These are phyloP conservation scores for Clonostachys rhizophaga DNA, from an alignment of 2,329 filamentous ascomycete species.

Conservation along the genomic window DNA sequence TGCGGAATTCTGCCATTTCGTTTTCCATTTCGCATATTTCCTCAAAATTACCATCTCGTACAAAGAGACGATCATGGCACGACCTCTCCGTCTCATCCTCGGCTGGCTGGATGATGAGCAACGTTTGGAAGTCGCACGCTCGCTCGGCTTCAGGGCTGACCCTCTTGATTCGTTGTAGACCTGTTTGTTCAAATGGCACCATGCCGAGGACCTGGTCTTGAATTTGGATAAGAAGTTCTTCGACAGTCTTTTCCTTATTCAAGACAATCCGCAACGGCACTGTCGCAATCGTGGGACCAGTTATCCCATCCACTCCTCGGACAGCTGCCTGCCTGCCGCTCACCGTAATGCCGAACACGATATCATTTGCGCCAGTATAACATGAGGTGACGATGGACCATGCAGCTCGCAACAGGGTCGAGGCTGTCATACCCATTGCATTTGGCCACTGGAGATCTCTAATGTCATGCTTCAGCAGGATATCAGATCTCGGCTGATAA, in stretches of 20 bases:
- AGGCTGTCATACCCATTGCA: constrained; percentile 2
- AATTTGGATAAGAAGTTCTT: constrained; percentile 30
- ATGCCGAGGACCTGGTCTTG: constrained; percentile 7
- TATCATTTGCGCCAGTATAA: constrained; percentile 24
- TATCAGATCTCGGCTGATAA: background rate
- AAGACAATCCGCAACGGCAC: constrained; percentile 12
- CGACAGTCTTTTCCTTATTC: constrained; percentile 20
- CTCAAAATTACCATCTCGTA: too few species aligned
- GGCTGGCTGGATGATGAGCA: constrained; percentile 9
- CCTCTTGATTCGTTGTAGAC: constrained; percentile 6
- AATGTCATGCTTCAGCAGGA: too few species aligned
- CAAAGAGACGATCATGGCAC: too few species aligned
- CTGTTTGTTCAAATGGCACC: constrained; percentile 8
- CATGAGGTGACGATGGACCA: constrained; percentile 22
- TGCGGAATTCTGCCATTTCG: too few species aligned
- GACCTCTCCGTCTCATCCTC: too few species aligned
- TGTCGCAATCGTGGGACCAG: constrained; percentile 17
- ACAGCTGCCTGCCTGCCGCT: constrained; percentile 15
- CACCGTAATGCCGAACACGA: constrained; percentile 13
- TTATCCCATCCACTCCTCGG: constrained; percentile 10
- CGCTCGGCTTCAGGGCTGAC: constrained; percentile 1
- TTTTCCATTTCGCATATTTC: too few species aligned
- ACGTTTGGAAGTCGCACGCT: constrained; percentile 7
- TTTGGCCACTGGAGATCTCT: too few species aligned
- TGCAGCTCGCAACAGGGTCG: constrained; percentile 11